A percentile compares a stretch with the other conserved stretches of the same genome.
phyloP scores from a whole-genome alignment of 768 basidiomycete genomes.

The Tylopilus sp. region DNA sequence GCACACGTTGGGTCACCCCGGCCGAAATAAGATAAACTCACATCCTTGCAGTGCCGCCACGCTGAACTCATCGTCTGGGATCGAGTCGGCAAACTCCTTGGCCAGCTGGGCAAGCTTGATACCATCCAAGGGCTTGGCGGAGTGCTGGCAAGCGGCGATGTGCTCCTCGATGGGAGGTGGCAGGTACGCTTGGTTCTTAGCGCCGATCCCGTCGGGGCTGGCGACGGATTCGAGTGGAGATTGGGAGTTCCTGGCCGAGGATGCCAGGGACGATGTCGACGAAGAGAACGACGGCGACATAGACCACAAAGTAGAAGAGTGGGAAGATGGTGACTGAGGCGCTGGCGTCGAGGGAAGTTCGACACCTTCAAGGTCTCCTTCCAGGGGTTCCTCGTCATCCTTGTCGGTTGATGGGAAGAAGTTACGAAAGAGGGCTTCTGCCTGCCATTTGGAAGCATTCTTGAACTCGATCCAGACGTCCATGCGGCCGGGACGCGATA shows the following conservation, averaged over 20 bases:
- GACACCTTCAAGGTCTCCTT: constrained; percentile 44
- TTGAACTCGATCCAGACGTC: constrained; percentile 93
- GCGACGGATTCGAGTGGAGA: constrained; percentile 19
- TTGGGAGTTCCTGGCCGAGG: constrained; percentile 28
- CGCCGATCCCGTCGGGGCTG: constrained; percentile 38
- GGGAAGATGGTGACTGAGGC: constrained; percentile 41
- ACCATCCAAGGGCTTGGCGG: constrained; percentile 62
- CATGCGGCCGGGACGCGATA: constrained; percentile 90
- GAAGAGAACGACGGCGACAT: constrained; percentile 45
- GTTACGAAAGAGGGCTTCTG: constrained; percentile 82
- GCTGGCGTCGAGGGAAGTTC: constrained; percentile 39
- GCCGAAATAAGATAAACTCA: constrained; percentile 41
- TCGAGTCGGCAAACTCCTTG: constrained; percentile 72
- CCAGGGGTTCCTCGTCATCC: constrained; percentile 37
- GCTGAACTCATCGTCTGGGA: constrained; percentile 85
- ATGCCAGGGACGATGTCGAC: constrained; percentile 37
- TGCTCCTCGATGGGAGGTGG: constrained; percentile 64
- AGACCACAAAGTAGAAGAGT: constrained; percentile 46
- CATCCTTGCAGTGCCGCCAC: constrained; percentile 90
- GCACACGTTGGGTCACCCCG: constrained; percentile 8
- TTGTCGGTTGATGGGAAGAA: constrained; percentile 81
- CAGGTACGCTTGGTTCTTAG: constrained; percentile 55
- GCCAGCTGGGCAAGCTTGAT: constrained; percentile 65
- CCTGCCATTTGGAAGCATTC: constrained; percentile 81
- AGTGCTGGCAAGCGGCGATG: constrained; percentile 55